Conservation (phyloP, 495 filamentous ascomycete genomes). For the Penicillium desertorum region DNA sequence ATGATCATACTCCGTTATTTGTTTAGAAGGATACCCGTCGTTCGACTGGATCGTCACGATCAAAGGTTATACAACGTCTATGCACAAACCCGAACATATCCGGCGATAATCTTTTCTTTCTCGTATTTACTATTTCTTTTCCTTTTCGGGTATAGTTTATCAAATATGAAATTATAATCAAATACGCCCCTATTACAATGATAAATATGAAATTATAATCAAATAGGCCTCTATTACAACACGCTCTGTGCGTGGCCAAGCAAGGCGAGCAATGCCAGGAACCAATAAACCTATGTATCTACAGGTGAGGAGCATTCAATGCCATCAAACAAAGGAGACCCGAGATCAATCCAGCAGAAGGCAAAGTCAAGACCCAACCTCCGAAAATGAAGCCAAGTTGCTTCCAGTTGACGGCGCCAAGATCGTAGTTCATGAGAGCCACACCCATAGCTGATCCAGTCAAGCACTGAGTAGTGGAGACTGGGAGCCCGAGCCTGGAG, state of each 20-base stretch:
- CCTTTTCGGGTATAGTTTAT: not conserved
- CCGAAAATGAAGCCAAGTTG: constrained; percentile 37
- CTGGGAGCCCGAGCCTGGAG: constrained; percentile 51
- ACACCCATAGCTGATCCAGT: constrained; percentile 40
- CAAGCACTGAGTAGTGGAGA: constrained; percentile 43
- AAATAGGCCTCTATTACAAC: not conserved
- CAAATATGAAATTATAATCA: not conserved
- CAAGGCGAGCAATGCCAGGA: not conserved
- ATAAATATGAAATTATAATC: not conserved
- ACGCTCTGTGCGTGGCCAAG: not conserved
- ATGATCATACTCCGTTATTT: constrained; percentile 10
- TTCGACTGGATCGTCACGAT: not conserved
- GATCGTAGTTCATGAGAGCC: constrained; percentile 43
- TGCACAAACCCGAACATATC: not conserved
- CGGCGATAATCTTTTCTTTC: constrained; percentile 2
- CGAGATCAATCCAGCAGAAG: constrained; percentile 37
- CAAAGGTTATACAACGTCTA: not conserved
- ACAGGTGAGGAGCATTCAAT: constrained; percentile 40
- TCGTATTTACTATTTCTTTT: constrained; percentile 1
- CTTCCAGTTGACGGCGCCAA: constrained; percentile 40
- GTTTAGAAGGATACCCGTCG: constrained; percentile 22
- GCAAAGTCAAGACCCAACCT: constrained; percentile 44
- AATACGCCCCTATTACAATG: not conserved
- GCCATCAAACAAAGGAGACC: constrained; percentile 41
- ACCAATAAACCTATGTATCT: constrained; percentile 1